Evolutionary conservation across 2,329 filamentous ascomycete genomes (phyloP), one percentile per base, ranked within the genome.

Genomic region (Rachicladosporium sp.): DNA sequence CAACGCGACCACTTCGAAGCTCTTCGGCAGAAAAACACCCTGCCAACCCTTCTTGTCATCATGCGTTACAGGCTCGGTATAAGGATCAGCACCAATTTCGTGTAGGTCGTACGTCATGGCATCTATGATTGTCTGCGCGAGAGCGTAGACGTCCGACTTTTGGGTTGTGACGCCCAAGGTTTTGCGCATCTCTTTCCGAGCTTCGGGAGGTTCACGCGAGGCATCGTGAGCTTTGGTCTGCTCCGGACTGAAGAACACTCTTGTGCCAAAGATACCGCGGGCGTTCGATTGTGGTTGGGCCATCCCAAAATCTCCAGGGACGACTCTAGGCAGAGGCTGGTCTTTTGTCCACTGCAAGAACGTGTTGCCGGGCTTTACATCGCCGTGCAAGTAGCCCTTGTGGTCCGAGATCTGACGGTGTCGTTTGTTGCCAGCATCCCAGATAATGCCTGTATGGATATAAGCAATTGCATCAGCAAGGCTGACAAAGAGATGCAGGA

Each of bases 381-480:
- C 53, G 10, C 44, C 35, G 31, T 56, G 49, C 8, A 56, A 30
- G 13, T 51, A 36, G 2, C 41, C 8, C 2, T 23, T 21, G 12
- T 47, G 43, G 6, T 21, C 6, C 31, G 34, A 35, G 31, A 33
- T 13, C 45, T 15, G 23, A 21, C 23, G 31, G 21, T 37, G 34
- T 19, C 12, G 12, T 10, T 37, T 36, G 4, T 23, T 7, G 9
- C 13, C n/a, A 7, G 39, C 8, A 10, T 41, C 35, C 39, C 39
- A 43, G 15, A 35, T 31, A 13, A 41, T 40, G 12, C 53, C 51
- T 10, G 41, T 11, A 32, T 58, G 54, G 3, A 56, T 15, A 39
- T 45, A 55, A 5, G 44, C 45, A 5, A 57, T 33, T 2, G 49
- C 53, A n/a, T 49, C 37, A 34, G 46, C 40, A 43, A 58, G 45